Base-by-base conservation (phyloP, 2,329 filamentous ascomycete genomes). In the Alternaria angustiovoidea region DNA sequence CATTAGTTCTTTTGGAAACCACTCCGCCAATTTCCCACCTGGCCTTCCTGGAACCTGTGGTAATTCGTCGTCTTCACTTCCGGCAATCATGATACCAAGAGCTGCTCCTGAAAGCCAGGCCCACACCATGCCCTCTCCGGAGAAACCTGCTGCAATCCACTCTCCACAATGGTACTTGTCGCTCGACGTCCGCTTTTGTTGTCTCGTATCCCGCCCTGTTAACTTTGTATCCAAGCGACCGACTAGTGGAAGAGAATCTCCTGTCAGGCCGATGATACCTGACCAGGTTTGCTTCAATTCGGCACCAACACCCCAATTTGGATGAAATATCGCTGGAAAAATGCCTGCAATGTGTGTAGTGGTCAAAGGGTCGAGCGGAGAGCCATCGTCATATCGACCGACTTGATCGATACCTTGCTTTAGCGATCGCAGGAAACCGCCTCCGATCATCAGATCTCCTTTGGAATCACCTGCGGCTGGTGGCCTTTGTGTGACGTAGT, bases 201-300 rank as follows among this genome's bases (percentile, higher is more conserved):
- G 8, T 6, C 26, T 41, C 5, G 7, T 12, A 11, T 58, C 16
- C 6, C 56, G 49, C 16, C 49, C 49, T 5, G 56, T 79, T 0
- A 82, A 61, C 18, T 54, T 65, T 11, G 64, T 51, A 9, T 78
- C 72, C 0, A 85, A 71, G n/a, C 72, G 68, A 0, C 85, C 85
- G 1, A 87, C 84, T 41, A 86, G 80, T 0, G 85, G 85, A 28
- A 85, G 72, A 11, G 66, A 49, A 61, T 87, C 86, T 0, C 81
- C 82, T 0, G 83, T 84, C 28, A 81, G 66, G 1, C 80, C 82
- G 22, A 87, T 68, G 7, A 83, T 79, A 0, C 85, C 85, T 0
- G 81, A 82, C 86, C 85, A 88, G 0, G 78, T 73, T 49, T 76
- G 76, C 54, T 80, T 78, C 4, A 83, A 61, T 5, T 69, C 51